These are phyloP conservation scores for Straminergon stramineum DNA, from an alignment of 225 moss, liverwort and hornwort species.

Conservation along the genomic window DNA sequence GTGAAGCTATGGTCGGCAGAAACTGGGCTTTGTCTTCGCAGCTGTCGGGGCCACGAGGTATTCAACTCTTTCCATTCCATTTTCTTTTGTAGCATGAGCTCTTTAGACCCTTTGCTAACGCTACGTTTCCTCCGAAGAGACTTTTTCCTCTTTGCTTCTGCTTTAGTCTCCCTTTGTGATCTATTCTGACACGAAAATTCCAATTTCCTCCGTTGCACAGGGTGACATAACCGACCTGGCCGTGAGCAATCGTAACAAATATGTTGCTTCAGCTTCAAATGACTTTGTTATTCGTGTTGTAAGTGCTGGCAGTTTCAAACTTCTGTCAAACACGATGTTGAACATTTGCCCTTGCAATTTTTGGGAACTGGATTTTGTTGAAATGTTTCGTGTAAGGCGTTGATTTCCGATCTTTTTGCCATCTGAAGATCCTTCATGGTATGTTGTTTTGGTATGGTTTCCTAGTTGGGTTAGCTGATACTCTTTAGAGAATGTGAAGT, in stretches of 20 bases:
- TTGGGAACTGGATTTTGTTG: neutral
- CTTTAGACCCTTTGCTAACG: neutral
- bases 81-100: neutral
- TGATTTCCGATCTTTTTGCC: neutral
- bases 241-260: conserved; percentile 78
- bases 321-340: neutral
- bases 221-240: conserved; percentile 98
- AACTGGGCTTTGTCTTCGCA: conserved; percentile 89
- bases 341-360: neutral
- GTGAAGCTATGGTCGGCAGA: conserved; percentile 98
- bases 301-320: conserved; percentile 18
- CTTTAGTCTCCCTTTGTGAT: neutral
- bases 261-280: conserved; percentile 94
- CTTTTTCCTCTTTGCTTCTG: neutral
- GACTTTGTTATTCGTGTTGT: conserved; percentile 95
- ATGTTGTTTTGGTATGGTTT: neutral
- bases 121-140: neutral
- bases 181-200: neutral
- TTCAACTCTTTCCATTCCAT: neutral
- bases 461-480: neutral
- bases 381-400: neutral
- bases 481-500: neutral
- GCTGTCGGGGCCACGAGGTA: conserved; percentile 98
- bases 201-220: conserved; percentile 10
- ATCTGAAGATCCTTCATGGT: neutral